Percentiles rank a stretch among this genome's conserved stretches.
These are phyloP conservation scores for Amylostereum areolatum DNA, from an alignment of 1,284 basidiomycete genomes.

Conservation along the genomic window DNA sequence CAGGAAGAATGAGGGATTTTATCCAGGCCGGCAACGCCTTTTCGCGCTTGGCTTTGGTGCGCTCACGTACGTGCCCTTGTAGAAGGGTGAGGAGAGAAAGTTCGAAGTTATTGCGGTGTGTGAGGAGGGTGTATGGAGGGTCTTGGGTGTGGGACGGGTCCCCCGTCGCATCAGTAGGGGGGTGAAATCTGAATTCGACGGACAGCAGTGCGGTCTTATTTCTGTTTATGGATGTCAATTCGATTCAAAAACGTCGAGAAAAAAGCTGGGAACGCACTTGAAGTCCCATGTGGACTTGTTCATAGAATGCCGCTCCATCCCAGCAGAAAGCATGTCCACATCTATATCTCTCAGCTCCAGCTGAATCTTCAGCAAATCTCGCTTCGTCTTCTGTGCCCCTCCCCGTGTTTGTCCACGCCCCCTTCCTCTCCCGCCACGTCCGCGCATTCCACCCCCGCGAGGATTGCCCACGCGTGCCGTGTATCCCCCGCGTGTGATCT, in stretches of 20 bases:
- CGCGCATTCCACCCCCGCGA: conserved; percentile 13
- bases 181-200: conserved; percentile 62
- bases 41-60: conserved; percentile 32
- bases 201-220: conserved; percentile 66
- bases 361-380: conserved; percentile 59
- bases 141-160: conserved; percentile 30
- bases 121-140: conserved; percentile 43
- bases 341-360: conserved; percentile 64
- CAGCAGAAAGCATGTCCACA: conserved; percentile 69
- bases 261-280: conserved; percentile 48
- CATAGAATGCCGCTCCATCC: conserved; percentile 73
- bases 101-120: conserved; percentile 55
- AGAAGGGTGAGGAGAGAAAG: conserved; percentile 45
- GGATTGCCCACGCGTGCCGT: conserved; percentile 7
- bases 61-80: conserved; percentile 37
- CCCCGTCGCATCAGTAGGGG: conserved; percentile 35
- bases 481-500: conserved; percentile 56
- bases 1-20: conserved; percentile 41
- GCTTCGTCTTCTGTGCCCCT: conserved; percentile 36
- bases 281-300: conserved; percentile 81
- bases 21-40: conserved; percentile 45
- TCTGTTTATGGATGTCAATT: conserved; percentile 29
- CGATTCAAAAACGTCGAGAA: conserved; percentile 7
- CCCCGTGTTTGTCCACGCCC: conserved; percentile 24
- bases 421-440: conserved; percentile 19